phyloP scores from a whole-genome alignment of 192 early-diverging fungal genomes.

The Podila horticola region DNA sequence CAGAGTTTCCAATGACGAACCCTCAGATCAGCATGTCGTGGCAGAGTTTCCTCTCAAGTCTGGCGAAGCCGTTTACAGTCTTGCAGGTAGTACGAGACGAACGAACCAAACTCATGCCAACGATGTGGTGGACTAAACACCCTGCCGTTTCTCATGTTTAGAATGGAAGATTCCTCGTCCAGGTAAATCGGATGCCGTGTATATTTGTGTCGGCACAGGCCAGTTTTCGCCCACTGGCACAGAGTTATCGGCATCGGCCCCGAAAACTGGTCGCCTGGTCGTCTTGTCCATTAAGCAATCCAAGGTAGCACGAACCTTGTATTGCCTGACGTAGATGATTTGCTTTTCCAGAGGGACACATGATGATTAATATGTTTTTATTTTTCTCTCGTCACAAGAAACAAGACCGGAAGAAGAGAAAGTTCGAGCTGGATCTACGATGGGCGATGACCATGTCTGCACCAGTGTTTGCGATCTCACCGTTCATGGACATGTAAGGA shows the following conservation, averaged over 20 bases:
- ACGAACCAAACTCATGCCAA: no score
- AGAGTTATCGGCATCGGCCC: constrained; percentile 30
- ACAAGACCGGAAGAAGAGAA: constrained; percentile 16
- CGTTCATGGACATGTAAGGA: constrained; percentile 32
- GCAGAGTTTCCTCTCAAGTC: constrained; percentile 15
- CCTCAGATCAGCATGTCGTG: constrained; percentile 22
- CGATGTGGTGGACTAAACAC: background rate
- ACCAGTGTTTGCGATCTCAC: constrained; percentile 39
- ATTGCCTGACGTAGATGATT: no score
- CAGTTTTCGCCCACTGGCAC: constrained; percentile 37
- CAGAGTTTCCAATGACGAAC: constrained; percentile 20
- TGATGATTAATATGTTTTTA: background rate
- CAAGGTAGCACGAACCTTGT: constrained; percentile 8
- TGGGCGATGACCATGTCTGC: constrained; percentile 40
- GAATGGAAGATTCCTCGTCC: constrained; percentile 47
- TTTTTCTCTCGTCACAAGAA: constrained; percentile 4
- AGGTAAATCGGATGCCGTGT: constrained; percentile 25
- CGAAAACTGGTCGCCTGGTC: constrained; percentile 32
- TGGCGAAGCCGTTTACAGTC: constrained; percentile 31
- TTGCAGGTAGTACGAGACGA: constrained; percentile 9
- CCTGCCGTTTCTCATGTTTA: background rate
- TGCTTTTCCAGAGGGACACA: no score
- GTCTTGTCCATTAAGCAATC: constrained; percentile 38
- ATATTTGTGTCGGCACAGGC: constrained; percentile 45
- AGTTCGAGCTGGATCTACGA: constrained; percentile 29